Base-by-base conservation (phyloP, 1,284 basidiomycete species). In the Trametes polyzona region DNA sequence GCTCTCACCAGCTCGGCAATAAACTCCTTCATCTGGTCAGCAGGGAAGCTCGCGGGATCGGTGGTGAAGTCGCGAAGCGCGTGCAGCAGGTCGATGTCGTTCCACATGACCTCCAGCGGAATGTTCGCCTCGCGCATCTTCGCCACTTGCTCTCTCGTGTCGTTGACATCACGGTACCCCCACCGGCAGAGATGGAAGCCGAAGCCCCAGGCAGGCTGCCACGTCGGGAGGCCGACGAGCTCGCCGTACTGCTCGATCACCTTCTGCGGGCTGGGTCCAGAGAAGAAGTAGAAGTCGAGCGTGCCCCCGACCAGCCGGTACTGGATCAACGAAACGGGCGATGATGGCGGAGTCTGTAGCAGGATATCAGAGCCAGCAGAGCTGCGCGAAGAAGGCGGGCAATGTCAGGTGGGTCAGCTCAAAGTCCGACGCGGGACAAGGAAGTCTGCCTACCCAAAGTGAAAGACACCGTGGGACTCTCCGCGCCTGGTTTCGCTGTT, bases 51-150 rank as follows among this genome's bases (percentile, higher is more conserved):
- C 23, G 83, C 76, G 12, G 87, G 87, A 66, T 89, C 87, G 11
- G 81, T 75, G 8, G 88, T 90, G 63, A 91, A 90, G 70, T 88
- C 87, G 8, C 87, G 79, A 47, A 80, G 75, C 26, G 82, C 79
- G 61, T 88, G 83, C 63, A 86, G 88, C 52, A 89, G 64, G 71
- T 92, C 89, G 58, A 91, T 90, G 63, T 91, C 89, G 65, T 87
- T 90, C 89, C 88, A 91, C 77, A 86, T 86, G 41, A 83, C 83
- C 79, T 89, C 87, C 3, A 88, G 75, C 37, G 87, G 87, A 57
- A 89, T 82, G 58, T 81, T 74, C 1, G 86, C 84, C 26, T 76
- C 79, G 4, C 83, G 77, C 87, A 89, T 89, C 16, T 70, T 78
- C 39, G 71, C 69, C 2, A 88, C 85, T 67, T 92, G 90, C 55